These are phyloP conservation scores for Pythium oligandrum DNA, from an alignment of 352 stramenopile genomes.

Conservation along the genomic window DNA sequence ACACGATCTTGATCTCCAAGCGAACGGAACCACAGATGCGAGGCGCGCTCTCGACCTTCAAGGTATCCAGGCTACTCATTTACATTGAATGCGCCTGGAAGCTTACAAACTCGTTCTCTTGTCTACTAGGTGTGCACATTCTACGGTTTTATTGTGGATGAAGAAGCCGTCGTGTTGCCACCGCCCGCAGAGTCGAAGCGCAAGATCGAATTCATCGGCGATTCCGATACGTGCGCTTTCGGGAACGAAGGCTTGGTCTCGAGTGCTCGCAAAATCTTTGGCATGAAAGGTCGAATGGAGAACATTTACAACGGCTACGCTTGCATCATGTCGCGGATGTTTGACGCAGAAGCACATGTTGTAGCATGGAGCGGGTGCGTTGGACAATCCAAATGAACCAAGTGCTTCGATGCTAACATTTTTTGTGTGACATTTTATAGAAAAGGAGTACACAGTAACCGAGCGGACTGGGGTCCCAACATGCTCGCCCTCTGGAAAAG, in stretches of 20 bases:
- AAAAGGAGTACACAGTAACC: constrained; percentile 85
- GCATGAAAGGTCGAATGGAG: constrained; percentile 85
- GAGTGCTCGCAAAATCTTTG: constrained; percentile 71
- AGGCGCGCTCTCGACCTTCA: constrained; percentile 83
- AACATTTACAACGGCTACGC: constrained; percentile 87
- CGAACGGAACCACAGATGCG: constrained; percentile 83
- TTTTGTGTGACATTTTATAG: constrained; percentile 21
- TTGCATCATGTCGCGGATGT: constrained; percentile 80
- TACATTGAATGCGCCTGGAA: not conserved
- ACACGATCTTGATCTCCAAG: constrained; percentile 72
- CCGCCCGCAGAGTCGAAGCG: constrained; percentile 26
- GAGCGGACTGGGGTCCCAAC: constrained; percentile 76
- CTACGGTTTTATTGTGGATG: constrained; percentile 84
- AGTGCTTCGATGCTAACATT: not conserved
- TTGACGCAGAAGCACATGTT: constrained; percentile 82
- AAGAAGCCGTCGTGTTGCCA: constrained; percentile 53
- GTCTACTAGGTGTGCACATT: constrained; percentile 72
- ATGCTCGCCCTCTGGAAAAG: constrained; percentile 83
- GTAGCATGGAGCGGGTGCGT: constrained; percentile 76
- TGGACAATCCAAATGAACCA: not conserved
- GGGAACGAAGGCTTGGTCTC: constrained; percentile 79
- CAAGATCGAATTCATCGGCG: constrained; percentile 84
- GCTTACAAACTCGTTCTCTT: not conserved
- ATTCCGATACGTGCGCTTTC: constrained; percentile 81
- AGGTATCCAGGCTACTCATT: constrained; percentile 24